Evolutionary conservation across 176 grass and related monocot species (phyloP).

Genomic region (Carex littledalei): DNA sequence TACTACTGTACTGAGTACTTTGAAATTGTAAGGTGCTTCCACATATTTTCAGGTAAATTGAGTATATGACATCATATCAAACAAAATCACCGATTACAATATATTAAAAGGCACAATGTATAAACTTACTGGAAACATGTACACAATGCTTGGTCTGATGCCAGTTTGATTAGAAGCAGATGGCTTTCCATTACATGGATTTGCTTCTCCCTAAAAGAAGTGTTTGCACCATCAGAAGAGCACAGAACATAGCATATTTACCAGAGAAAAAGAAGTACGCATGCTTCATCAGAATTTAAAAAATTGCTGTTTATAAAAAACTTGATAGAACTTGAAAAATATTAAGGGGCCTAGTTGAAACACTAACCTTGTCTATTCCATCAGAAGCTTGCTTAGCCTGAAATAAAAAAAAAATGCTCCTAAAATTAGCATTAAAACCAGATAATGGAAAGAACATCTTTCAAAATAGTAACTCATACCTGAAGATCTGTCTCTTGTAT

Average conservation of each 20-base stretch:
- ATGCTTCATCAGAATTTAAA: slow-evolving; percentile 29
- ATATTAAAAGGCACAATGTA: slow-evolving; percentile 10
- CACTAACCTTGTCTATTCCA: slow-evolving; percentile 39
- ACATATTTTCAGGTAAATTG: slow-evolving; percentile 16
- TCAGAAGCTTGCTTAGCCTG: slow-evolving; percentile 45
- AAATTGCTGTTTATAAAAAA: neutral
- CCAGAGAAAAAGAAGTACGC: slow-evolving; percentile 18
- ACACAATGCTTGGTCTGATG: slow-evolving; percentile 77
- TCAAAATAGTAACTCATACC: slow-evolving; percentile 30
- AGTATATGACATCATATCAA: slow-evolving; percentile 8
- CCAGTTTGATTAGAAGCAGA: slow-evolving; percentile 54
- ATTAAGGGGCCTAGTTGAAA: slow-evolving; percentile 1
- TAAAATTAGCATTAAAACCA: slow-evolving; percentile 11
- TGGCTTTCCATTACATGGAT: slow-evolving; percentile 55
- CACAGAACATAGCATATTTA: neutral
- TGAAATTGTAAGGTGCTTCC: neutral
- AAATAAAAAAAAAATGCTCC: slow-evolving; percentile 28
- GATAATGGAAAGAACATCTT: neutral
- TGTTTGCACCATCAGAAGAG: slow-evolving; percentile 24
- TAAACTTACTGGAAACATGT: slow-evolving; percentile 90
- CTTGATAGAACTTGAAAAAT: neutral
- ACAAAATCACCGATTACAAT: neutral
- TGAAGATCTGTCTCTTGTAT: slow-evolving; percentile 35
- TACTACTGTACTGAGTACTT: neutral
- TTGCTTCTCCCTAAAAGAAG: slow-evolving; percentile 45